Evolutionary conservation across 495 filamentous ascomycete genomes (phyloP).

Genomic region (Talaromyces ruber): DNA sequence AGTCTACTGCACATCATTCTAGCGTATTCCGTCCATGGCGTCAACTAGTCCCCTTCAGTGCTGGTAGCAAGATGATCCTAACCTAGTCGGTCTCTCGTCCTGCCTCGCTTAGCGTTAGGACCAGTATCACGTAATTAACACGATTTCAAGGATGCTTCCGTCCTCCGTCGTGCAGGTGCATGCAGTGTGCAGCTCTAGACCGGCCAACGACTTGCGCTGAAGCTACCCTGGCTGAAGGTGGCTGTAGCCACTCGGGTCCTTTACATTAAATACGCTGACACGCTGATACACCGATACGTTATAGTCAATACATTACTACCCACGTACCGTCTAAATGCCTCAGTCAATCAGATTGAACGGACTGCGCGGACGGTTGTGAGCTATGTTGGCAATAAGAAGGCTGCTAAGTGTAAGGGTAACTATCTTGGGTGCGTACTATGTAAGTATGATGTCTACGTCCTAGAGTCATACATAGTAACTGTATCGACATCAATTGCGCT

Average conservation of each 20-base stretch:
- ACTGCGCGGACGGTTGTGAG: not conserved
- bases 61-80: not conserved
- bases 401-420: not conserved
- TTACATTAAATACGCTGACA: not conserved
- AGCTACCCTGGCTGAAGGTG: constrained; percentile 1
- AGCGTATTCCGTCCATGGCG: not conserved
- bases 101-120: not conserved
- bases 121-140: not conserved
- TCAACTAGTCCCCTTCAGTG: not conserved
- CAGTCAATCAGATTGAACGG: not conserved
- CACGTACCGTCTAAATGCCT: not conserved
- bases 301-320: too few species aligned
- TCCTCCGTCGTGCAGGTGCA: not conserved
- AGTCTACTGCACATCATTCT: constrained; percentile 2
- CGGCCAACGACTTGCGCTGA: not conserved
- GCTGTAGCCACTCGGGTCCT: not conserved
- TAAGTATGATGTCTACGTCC: too few species aligned
- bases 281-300: too few species aligned
- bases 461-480: too few species aligned
- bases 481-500: not conserved
- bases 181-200: not conserved
- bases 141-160: not conserved
- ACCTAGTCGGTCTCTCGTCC: not conserved
- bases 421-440: not conserved
- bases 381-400: not conserved